Evolutionary conservation across 805 yeast species (phyloP).

Genomic region (Saccharomycopsis fibuligera): DNA sequence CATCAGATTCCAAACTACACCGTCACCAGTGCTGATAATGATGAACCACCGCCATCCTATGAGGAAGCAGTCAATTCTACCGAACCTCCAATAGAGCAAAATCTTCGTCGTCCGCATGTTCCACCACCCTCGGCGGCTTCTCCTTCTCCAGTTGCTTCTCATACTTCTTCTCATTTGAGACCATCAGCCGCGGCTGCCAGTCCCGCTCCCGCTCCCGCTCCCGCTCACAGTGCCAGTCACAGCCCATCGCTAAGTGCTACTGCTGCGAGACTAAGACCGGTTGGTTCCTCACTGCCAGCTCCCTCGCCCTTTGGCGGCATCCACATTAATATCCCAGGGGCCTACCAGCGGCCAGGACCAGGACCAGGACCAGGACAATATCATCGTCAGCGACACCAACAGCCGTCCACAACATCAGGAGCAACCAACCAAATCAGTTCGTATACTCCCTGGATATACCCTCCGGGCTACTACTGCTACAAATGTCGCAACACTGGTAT

Average conservation of each 20-base stretch:
- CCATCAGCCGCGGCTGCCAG: too few relatives aligned
- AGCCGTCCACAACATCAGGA: background rate
- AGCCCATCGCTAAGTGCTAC: too few relatives aligned
- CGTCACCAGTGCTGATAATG: background rate
- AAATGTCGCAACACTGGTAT: constrained; percentile 74
- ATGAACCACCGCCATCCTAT: constrained; percentile 16
- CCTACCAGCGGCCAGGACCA: too few relatives aligned
- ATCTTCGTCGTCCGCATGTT: background rate
- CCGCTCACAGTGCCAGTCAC: too few relatives aligned
- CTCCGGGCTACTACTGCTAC: constrained; percentile 51
- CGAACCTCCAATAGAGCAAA: background rate
- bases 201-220: too few relatives aligned
- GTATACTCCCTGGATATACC: constrained; percentile 60
- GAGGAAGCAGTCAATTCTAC: constrained; percentile 7
- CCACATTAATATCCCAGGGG: too few relatives aligned
- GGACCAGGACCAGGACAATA: background rate
- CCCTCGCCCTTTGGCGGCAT: background rate
- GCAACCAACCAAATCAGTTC: constrained; percentile 19
- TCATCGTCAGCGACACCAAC: background rate
- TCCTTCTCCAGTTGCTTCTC: background rate
- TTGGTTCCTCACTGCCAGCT: too few relatives aligned
- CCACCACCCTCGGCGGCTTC: constrained; percentile 17
- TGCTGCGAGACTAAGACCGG: too few relatives aligned
- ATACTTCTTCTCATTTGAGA: too few relatives aligned
- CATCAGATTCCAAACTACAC: background rate